Evolutionary conservation across 176 grass and related monocot species (phyloP), one percentile per base, ranked within the genome.

Genomic region (Dendrocalamus sinicus): DNA sequence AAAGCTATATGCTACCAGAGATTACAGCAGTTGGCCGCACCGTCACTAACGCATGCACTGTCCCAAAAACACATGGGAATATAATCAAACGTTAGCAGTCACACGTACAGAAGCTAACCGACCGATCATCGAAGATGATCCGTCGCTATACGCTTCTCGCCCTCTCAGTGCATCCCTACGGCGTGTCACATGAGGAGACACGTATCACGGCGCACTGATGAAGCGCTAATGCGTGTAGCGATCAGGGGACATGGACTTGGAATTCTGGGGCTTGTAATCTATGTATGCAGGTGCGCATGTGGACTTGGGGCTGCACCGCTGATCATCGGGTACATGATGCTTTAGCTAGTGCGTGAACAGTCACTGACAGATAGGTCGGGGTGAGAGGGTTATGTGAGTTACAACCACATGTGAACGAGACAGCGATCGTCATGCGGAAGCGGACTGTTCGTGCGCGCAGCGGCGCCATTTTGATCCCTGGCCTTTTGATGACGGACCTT

Each of bases 161-260:
- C 63, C 4, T 7, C 8, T 10, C 13, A 0, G 15, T 67, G 63
- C 69, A 6, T 15, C 15, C 23, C 14, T 3, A 51, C 51, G 64
- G 74, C 74, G 24, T 35, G 51, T 70, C 83, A 48, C 65, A 32
- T 0, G 62, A 20, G 83, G 32, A 19, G 53, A 62, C 84, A 79
- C 45, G 76, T 79, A 70, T 72, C 52, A 0, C 28, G 0, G 54
- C 41, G 76, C 76, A 72, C 77, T 43, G 15, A 69, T 1, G 13
- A 0, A 0, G 8, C 6, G 4, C 37, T 77, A 70, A n/a, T 85
- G 85, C 76, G 43, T 80, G 76, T 72, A 63, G 76, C 84, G 84
- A 73, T 80, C 84, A 64, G 44, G 43, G 30, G 47, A 2, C 76
- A 52, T 22, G 22, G 63, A 0, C 53, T 26, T 59, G 53, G 83